These are phyloP conservation scores for Mycosphaerella arachidis DNA, from an alignment of 2,329 filamentous ascomycete genomes.

Conservation along the genomic window DNA sequence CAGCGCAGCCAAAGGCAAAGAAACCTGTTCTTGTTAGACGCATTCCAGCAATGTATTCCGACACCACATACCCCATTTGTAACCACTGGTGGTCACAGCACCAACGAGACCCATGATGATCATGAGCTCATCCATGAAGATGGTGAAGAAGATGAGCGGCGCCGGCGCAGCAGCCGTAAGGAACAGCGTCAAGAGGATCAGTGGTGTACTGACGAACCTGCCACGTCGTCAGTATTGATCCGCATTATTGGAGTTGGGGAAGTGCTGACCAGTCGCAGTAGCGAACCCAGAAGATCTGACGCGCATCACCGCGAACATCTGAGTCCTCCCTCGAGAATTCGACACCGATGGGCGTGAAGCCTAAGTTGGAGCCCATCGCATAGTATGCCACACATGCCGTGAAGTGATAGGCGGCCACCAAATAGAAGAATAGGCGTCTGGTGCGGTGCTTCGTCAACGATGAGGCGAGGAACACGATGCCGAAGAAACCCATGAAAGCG, in stretches of 20 bases:
- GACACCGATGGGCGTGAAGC: constrained; percentile 56
- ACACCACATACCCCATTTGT: constrained; percentile 59
- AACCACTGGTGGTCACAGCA: constrained; percentile 54
- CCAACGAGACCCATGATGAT: constrained; percentile 59
- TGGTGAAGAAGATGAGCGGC: constrained; percentile 55
- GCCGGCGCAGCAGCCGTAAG: constrained; percentile 59
- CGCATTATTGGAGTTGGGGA: neutral
- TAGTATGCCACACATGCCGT: constrained; percentile 58
- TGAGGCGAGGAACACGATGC: constrained; percentile 47
- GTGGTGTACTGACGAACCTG: constrained; percentile 52
- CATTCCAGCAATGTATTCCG: constrained; percentile 31
- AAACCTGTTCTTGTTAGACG: constrained; percentile 27
- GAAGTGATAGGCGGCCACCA: constrained; percentile 51
- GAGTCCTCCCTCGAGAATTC: constrained; percentile 47
- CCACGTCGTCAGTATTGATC: neutral
- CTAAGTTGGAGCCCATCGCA: constrained; percentile 58
- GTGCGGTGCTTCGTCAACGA: constrained; percentile 47
- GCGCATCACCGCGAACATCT: constrained; percentile 45
- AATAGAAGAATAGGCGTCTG: constrained; percentile 57
- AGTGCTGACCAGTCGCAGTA: constrained; percentile 57
- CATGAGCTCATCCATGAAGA: constrained; percentile 60
- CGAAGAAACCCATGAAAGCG: constrained; percentile 51
- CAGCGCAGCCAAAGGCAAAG: constrained; percentile 31
- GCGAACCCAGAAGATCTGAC: constrained; percentile 59
- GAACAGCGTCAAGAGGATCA: constrained; percentile 56